Evolutionary conservation across 2,329 filamentous ascomycete species (phyloP).

Genomic region (Pseudogymnoascus sp.): DNA sequence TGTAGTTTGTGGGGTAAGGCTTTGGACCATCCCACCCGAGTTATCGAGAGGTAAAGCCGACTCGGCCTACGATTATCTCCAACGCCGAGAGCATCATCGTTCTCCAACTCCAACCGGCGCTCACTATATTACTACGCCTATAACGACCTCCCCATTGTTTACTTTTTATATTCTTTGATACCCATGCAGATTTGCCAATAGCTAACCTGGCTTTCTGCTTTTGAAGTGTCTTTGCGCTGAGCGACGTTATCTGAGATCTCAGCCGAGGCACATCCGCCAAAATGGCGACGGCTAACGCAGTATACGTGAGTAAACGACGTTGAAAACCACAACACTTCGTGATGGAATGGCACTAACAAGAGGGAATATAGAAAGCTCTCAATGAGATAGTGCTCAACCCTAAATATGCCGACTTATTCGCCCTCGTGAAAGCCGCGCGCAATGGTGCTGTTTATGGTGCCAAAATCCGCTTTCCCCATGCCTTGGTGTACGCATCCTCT

Average conservation of each 20-base stretch:
- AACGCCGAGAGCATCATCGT: neutral
- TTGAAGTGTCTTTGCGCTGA: neutral
- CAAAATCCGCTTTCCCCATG: constrained; percentile 97
- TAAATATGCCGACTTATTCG: constrained; percentile 73
- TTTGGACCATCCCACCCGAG: constrained; percentile 6
- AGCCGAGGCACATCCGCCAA: constrained; percentile 6
- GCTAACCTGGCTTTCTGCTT: neutral
- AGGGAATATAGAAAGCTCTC: constrained; percentile 34
- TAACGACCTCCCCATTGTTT: neutral
- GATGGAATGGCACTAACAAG: constrained; percentile 10
- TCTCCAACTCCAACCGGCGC: neutral
- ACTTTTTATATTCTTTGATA: neutral
- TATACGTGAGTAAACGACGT: constrained; percentile 7
- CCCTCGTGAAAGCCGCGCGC: constrained; percentile 83
- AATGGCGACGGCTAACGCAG: constrained; percentile 2
- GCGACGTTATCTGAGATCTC: constrained; percentile 2
- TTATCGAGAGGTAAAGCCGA: neutral
- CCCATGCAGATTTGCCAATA: neutral
- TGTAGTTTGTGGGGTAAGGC: constrained; percentile 1
- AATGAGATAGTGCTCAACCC: constrained; percentile 77
- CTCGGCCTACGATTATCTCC: neutral
- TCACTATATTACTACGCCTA: neutral
- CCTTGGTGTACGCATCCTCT: constrained; percentile 58
- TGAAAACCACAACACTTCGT: neutral
- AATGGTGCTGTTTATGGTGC: constrained; percentile 96